A percentile compares a stretch with the other conserved stretches of the same genome.
phyloP scores from a whole-genome alignment of 306 rosid genomes.

The Styphnolobium japonicum region DNA sequence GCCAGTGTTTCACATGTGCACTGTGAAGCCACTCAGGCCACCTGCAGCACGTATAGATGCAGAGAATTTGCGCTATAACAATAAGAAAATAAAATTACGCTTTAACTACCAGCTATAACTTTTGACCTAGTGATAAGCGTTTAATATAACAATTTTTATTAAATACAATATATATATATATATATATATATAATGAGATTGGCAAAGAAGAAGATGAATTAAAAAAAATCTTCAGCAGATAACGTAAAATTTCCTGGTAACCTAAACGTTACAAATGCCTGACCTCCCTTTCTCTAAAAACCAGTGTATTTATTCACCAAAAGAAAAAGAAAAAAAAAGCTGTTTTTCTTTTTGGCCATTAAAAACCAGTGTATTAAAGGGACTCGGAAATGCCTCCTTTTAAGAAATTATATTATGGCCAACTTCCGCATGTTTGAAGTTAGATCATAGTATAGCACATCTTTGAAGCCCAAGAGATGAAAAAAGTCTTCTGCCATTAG shows the following conservation, averaged over 20 bases:
- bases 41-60: no score
- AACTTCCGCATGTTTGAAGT: neutral
- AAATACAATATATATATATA: no score
- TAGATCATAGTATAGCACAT: slow-evolving; percentile 60
- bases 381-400: slow-evolving; percentile 19
- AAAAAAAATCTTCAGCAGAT: neutral
- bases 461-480: slow-evolving; percentile 61
- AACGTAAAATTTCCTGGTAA: neutral
- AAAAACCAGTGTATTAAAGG: neutral
- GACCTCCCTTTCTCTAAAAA: neutral
- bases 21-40: no score
- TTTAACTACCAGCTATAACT: no score
- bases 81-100: no score
- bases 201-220: neutral
- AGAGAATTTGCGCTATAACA: no score
- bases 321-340: no score
- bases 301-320: slow-evolving; percentile 1
- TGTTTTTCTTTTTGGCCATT: no score
- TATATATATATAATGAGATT: no score
- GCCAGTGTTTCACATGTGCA: no score
- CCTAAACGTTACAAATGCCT: neutral
- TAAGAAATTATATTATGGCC: slow-evolving; percentile 3
- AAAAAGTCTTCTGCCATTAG: slow-evolving; percentile 47
- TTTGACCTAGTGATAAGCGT: no score
- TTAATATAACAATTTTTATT: no score